A percentile compares a stretch with the other conserved stretches of the same genome.
Evolutionary conservation across 2,329 filamentous ascomycete species (phyloP).

Genomic region (Penicillium sp.): DNA sequence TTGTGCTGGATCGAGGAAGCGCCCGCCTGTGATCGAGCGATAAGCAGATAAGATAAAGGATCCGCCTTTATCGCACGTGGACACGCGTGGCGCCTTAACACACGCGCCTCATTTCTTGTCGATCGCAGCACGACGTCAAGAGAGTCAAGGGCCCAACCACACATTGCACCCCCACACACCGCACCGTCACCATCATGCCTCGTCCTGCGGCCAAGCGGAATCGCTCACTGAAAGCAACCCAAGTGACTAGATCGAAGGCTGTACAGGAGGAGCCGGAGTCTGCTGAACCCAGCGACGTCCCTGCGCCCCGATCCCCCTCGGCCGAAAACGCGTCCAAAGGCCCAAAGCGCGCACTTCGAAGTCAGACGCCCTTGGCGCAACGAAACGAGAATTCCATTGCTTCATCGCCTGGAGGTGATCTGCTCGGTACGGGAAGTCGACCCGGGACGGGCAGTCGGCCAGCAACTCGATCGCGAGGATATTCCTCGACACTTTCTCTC

Average conservation of each 20-base stretch:
- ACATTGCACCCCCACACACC: not conserved
- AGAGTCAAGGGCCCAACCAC: not conserved
- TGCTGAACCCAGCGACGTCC: slow-evolving; percentile 1
- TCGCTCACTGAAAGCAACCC: slow-evolving; percentile 9
- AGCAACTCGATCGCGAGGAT: slow-evolving; percentile 34
- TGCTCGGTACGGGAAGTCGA: slow-evolving; percentile 28
- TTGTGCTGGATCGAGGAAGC: too few relatives aligned
- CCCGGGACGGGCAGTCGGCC: slow-evolving; percentile 32
- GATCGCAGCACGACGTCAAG: not conserved
- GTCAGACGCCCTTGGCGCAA: slow-evolving; percentile 29
- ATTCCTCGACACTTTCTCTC: slow-evolving; percentile 36
- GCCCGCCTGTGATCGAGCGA: not conserved
- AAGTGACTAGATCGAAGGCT: not conserved
- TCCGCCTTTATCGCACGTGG: slow-evolving; percentile 9
- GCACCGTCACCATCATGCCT: slow-evolving; percentile 12
- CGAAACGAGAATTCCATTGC: slow-evolving; percentile 30
- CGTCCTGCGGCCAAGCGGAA: slow-evolving; percentile 21
- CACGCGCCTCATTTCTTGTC: slow-evolving; percentile 6
- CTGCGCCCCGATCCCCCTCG: slow-evolving; percentile 10
- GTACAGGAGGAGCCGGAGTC: slow-evolving; percentile 3
- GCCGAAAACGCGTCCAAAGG: slow-evolving; percentile 15
- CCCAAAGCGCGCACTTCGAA: slow-evolving; percentile 18
- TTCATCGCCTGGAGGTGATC: slow-evolving; percentile 31
- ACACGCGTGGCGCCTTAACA: slow-evolving; percentile 10
- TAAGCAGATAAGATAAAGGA: not conserved